Conservation (phyloP, 2,329 filamentous ascomycete species). For the Colletotrichum melonis region DNA sequence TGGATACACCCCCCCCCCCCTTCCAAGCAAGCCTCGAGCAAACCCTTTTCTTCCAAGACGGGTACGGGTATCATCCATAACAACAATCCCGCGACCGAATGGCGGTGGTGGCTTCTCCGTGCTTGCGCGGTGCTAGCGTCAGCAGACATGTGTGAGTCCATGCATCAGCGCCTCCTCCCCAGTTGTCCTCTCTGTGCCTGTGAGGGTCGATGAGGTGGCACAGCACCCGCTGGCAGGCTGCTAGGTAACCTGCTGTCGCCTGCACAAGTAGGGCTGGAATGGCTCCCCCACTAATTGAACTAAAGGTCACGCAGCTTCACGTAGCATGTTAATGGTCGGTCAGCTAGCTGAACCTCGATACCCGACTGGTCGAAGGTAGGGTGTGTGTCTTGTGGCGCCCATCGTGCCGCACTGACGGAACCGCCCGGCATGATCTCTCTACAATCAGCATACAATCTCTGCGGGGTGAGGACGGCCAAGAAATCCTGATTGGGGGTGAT, state of each 20-base stretch:
- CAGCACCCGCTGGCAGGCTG: neutral
- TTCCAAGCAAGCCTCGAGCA: neutral
- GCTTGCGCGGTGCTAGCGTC: constrained; percentile 30
- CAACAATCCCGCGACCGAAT: neutral
- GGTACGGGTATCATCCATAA: neutral
- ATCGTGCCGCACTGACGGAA: constrained; percentile 28
- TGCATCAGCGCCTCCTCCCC: neutral
- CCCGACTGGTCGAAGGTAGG: constrained; percentile 22
- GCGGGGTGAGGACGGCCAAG: constrained; percentile 22
- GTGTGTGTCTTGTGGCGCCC: constrained; percentile 3
- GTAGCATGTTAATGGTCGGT: constrained; percentile 21
- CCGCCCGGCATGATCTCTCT: constrained; percentile 24
- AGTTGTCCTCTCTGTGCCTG: no score
- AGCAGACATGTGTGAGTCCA: neutral
- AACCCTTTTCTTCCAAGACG: neutral
- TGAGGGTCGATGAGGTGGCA: neutral
- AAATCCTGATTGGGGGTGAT: neutral
- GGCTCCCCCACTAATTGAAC: neutral
- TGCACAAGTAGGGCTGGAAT: constrained; percentile 31
- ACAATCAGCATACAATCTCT: constrained; percentile 14
- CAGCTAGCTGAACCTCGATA: neutral
- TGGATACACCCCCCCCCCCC: neutral
- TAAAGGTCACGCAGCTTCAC: constrained; percentile 15
- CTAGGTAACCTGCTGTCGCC: neutral
- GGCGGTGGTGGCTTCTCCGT: constrained; percentile 5